Percentiles rank a stretch among this genome's conserved stretches.
Conservation (phyloP, 176 grass and related monocot species). For the Juncus inflexus region DNA sequence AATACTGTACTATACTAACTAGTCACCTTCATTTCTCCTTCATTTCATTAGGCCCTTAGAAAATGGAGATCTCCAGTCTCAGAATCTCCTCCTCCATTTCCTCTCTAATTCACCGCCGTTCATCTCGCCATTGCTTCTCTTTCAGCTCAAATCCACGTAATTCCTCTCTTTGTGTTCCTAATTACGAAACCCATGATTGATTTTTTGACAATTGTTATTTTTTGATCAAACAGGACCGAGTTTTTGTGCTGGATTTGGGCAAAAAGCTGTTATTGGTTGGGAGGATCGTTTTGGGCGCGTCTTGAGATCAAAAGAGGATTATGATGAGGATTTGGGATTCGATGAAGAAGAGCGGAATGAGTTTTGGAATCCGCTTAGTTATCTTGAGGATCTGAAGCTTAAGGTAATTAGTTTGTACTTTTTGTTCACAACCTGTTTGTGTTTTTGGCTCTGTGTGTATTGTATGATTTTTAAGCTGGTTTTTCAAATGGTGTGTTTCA, state of each 20-base stretch:
- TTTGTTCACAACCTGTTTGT: constrained; percentile 8
- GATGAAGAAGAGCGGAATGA: constrained; percentile 3
- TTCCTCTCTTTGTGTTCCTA: not conserved
- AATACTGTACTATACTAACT: too few species aligned
- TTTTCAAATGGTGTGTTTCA: not conserved
- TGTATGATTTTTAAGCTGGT: not conserved
- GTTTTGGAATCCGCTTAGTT: constrained; percentile 11
- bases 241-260: not conserved
- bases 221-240: not conserved
- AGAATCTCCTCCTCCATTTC: not conserved
- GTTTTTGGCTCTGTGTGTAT: not conserved
- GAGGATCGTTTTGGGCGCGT: constrained; percentile 1
- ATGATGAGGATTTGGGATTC: not conserved
- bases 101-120: not conserved
- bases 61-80: constrained; percentile 23
- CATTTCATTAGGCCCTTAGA: not conserved
- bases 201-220: too few species aligned
- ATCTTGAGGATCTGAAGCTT: not conserved
- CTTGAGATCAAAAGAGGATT: constrained; percentile 22
- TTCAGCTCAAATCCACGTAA: constrained; percentile 15
- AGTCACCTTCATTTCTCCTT: too few species aligned
- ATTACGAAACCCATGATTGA: not conserved
- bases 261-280: constrained; percentile 4
- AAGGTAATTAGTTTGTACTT: constrained; percentile 6
- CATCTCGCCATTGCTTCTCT: constrained; percentile 9